Evolutionary conservation across 2,329 filamentous ascomycete genomes (phyloP).

Genomic region (Nothophoma quercina): DNA sequence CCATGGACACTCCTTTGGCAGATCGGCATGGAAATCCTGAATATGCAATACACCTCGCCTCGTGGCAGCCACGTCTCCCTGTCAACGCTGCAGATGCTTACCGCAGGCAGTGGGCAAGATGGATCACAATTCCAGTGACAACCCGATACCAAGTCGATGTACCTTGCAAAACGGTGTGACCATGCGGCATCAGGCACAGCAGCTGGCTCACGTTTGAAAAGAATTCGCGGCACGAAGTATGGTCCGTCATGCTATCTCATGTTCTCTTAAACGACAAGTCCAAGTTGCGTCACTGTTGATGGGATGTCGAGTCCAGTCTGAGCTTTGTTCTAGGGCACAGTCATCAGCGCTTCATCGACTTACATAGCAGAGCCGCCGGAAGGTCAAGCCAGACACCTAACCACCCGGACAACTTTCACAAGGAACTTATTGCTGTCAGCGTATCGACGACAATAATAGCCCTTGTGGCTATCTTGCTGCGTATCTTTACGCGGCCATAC

Average conservation of each 20-base stretch:
- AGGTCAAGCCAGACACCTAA: not conserved
- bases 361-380: not conserved
- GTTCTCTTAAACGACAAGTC: not conserved
- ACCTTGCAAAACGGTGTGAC: not conserved
- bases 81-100: not conserved
- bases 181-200: not conserved
- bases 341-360: not conserved
- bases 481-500: constrained; percentile 10
- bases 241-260: not conserved
- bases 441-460: constrained; percentile 5
- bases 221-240: not conserved
- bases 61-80: not conserved
- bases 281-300: not conserved
- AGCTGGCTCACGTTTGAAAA: not conserved
- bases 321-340: not conserved
- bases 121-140: not conserved
- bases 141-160: not conserved
- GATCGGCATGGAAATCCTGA: too few relatives aligned
- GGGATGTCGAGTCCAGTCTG: not conserved
- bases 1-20: too few relatives aligned
- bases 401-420: not conserved
- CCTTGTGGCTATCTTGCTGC: not conserved
- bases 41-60: not conserved
- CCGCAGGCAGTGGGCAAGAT: not conserved
- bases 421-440: not conserved